Percentiles rank a stretch among this genome's conserved stretches.
These are phyloP conservation scores for Vickermania spadyakhi DNA, from an alignment of 208 protist species.

Conservation along the genomic window DNA sequence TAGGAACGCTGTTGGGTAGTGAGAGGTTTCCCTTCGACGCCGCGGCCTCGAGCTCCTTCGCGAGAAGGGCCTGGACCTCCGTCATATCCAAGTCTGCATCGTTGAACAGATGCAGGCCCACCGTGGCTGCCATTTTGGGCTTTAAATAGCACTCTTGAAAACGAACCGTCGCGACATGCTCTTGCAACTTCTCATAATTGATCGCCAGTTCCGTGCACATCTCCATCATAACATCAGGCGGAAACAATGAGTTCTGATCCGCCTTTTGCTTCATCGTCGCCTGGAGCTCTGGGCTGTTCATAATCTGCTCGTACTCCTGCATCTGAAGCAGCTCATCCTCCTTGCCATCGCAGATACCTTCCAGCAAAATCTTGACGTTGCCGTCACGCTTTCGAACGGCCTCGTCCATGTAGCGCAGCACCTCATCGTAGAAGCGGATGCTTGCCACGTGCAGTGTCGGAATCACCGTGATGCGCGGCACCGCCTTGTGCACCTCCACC, in stretches of 20 bases:
- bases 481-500: conserved; percentile 21
- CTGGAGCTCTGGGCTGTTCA: conserved; percentile 23
- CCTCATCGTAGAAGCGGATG: conserved; percentile 74
- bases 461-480: conserved; percentile 71
- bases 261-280: conserved; percentile 57
- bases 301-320: conserved; percentile 72
- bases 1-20: conserved; percentile 37
- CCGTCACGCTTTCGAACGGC: conserved; percentile 48
- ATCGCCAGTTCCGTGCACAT: conserved; percentile 80
- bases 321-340: conserved; percentile 64
- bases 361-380: conserved; percentile 63
- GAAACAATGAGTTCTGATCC: conserved; percentile 75
- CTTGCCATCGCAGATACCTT: conserved; percentile 79
- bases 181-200: conserved; percentile 39
- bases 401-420: conserved; percentile 77
- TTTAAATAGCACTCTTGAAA: conserved; percentile 87
- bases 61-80: conserved; percentile 64
- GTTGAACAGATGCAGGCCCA: conserved; percentile 66
- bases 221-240: conserved; percentile 40
- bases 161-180: conserved; percentile 37
- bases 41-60: conserved; percentile 34
- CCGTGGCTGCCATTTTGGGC: conserved; percentile 79
- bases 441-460: conserved; percentile 80
- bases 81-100: conserved; percentile 75
- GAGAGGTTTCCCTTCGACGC: conserved; percentile 12